Percentiles rank a stretch among this genome's conserved stretches.
Conservation (phyloP, 2,329 filamentous ascomycete genomes). For the Fusarium foetens region DNA sequence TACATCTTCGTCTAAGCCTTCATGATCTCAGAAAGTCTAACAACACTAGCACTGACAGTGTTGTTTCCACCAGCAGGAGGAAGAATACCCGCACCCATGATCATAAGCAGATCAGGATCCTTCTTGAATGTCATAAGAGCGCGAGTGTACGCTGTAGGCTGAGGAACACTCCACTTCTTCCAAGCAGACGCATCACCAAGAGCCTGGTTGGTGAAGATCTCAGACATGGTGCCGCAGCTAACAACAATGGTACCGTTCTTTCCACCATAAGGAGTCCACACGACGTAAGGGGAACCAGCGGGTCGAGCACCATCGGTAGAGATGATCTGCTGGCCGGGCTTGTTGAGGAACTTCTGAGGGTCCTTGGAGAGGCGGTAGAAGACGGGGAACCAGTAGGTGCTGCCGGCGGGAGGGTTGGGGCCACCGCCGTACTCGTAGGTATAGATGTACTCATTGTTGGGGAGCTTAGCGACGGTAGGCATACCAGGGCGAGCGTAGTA, state of each 20-base stretch:
- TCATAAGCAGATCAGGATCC: conserved; percentile 51
- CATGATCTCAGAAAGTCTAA: conserved; percentile 44
- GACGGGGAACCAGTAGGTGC: conserved; percentile 54
- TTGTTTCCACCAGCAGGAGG: conserved; percentile 59
- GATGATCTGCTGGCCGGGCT: conserved; percentile 47
- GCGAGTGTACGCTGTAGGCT: conserved; percentile 52
- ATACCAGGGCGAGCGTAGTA: conserved; percentile 75
- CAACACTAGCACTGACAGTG: conserved; percentile 52
- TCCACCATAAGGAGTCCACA: conserved; percentile 57
- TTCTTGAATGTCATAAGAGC: conserved; percentile 50
- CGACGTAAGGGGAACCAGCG: conserved; percentile 55
- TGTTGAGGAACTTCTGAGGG: conserved; percentile 52
- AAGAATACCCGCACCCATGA: conserved; percentile 58
- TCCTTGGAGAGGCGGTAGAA: conserved; percentile 56
- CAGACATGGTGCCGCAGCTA: conserved; percentile 50
- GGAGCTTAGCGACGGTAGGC: conserved; percentile 70
- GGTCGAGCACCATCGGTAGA: conserved; percentile 49
- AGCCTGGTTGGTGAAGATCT: conserved; percentile 56
- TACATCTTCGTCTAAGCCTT: conserved; percentile 18
- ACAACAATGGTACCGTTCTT: conserved; percentile 58
- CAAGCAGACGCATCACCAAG: conserved; percentile 52
- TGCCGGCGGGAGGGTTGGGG: conserved; percentile 44
- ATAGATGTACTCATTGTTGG: conserved; percentile 64
- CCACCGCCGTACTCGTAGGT: conserved; percentile 70
- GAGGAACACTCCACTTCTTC: conserved; percentile 50